phyloP scores from a whole-genome alignment of 345 rosid genomes.

The Arabidopsis suecica region DNA sequence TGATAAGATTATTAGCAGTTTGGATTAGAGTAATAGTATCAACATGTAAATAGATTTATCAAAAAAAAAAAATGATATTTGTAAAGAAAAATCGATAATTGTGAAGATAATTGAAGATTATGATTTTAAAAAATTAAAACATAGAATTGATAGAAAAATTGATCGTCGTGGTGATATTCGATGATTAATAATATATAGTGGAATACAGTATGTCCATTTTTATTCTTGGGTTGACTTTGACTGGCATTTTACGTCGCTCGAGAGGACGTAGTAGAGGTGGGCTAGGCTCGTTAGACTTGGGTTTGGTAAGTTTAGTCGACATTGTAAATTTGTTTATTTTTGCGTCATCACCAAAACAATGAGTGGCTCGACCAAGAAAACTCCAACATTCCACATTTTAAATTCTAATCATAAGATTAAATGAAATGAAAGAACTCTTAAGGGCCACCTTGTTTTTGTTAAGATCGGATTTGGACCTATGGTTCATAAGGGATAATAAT shows the following conservation, averaged over 20 bases:
- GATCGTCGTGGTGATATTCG: background rate
- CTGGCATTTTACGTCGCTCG: background rate
- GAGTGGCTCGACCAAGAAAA: no score
- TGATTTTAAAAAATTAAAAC: no score
- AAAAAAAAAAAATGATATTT: background rate
- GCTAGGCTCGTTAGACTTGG: background rate
- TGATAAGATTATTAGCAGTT: background rate
- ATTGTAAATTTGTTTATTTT: no score
- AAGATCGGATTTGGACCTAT: no score
- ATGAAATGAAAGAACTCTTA: no score
- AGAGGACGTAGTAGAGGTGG: background rate
- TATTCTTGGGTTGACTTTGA: constrained; percentile 17
- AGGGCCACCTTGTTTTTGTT: no score
- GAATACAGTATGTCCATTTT: background rate
- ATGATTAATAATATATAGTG: background rate
- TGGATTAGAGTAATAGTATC: background rate
- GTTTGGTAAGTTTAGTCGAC: no score
- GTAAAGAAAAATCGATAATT: background rate
- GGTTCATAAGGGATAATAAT: no score
- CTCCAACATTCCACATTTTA: no score
- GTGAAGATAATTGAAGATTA: background rate
- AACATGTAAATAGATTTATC: constrained; percentile 13
- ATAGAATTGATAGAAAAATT: background rate
- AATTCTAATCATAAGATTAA: no score
- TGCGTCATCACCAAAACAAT: no score